Evolutionary conservation across 75 land plant genomes (phyloP), one percentile per base, ranked within the genome.

Genomic region (Pinus taeda): DNA sequence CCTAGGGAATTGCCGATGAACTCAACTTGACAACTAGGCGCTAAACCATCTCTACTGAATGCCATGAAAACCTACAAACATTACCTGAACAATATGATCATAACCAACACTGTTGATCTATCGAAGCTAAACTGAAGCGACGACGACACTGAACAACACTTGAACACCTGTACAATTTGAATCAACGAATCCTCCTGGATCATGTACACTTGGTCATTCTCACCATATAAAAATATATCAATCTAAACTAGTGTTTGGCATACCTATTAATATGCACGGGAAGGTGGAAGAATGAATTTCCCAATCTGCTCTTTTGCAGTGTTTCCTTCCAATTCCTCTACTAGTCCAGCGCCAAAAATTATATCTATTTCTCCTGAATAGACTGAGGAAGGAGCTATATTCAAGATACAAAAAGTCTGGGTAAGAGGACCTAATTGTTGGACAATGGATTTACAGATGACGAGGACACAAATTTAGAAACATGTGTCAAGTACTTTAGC

Each of bases 321-420:
- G 33, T 39, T 69, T 69, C 36, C 69, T 65, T 65, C 39, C 69
- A 65, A 30, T 22, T 65, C 69, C 69, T 65, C 20, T 45, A 39
- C n/a, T 3, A 6, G 53, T 69, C 24, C 71, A 39, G 24, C 20
- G 20, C 12, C 18, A n/a, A 62, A 37, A 69, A 42, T 20, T 15
- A 42, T 18, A 37, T 69, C 3, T 42, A 69, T 22, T 69, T 13
- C 71, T 42, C 49, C 18, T 69, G 53, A 49, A 49, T 11, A 49
- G 49, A 49, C 53, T 39, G 14, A 37, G 2, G n/a, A 42, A 69
- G 42, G 22, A 69, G 45, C 53, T 69, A 42, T 22, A 49, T 49
- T 49, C 53, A 9, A 8, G 11, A 49, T 49, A 11, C 8, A 49
- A 69, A 69, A 13, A 37, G 13, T 42, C 22, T 17, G 71, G 42